Base-by-base conservation (phyloP, 768 basidiomycete genomes). In the Suillus paluster region DNA sequence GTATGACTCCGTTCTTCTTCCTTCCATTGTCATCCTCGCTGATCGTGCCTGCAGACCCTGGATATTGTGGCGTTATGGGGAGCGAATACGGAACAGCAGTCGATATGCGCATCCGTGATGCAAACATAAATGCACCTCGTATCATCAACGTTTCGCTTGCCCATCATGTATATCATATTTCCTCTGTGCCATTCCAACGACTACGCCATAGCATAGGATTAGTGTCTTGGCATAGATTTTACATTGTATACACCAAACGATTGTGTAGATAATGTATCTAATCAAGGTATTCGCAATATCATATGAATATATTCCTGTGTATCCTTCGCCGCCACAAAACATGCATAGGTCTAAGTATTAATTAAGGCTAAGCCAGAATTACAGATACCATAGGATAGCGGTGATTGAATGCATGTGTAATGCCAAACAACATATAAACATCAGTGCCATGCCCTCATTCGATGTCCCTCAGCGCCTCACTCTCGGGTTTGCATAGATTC, bases 221-320 rank as follows among this genome's bases (percentile, higher is more conserved):
- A 30, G 23, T 50, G 33, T 30, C 23, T 50, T 25, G 23, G 21
- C 17, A 38, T 39, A 48, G 38, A 42, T 33, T 44, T 23, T 21
- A 34, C 38, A 17, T 14, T 41, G 17, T 15, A 21, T 25, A 58
- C 15, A 50, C 36, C 25, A 59, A 48, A 52, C 25, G 58, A 61
- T 39, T 64, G 52, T 14, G 58, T 63, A 25, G 23, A 48, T 48
- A 21, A 23, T 45, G 11, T 45, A 23, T n/a, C n/a, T n/a, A 23
- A 23, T 23, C 46, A 46, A 15, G 15, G 23, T 25, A 17, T 49
- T 49, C 9, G 17, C 25, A 49, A 49, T 30, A 30, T 4, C 27
- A 5, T 10, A 11, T 11, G 36, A 3, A 36, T n/a, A n/a, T n/a
- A n/a, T n/a, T n/a, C n/a, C 30, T 30, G 30, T 30, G 30, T 30